Evolutionary conservation across 2,329 filamentous ascomycete species (phyloP).

Genomic region (Penicillium freii): DNA sequence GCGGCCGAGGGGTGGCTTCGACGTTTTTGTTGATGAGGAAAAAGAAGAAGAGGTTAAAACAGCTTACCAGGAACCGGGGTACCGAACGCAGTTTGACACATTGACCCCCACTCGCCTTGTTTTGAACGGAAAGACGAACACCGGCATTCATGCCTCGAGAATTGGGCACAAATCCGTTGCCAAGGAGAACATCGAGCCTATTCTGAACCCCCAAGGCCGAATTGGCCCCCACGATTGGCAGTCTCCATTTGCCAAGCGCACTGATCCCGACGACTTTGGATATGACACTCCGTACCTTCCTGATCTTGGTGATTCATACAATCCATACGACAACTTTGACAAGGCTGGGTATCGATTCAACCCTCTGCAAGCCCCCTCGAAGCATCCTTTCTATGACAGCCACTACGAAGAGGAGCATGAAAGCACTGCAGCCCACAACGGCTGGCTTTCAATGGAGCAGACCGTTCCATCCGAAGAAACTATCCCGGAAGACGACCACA

Average conservation of each 20-base stretch:
- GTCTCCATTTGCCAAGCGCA: slow-evolving; percentile 25
- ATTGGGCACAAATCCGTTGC: slow-evolving; percentile 15
- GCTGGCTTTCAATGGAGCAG: slow-evolving; percentile 18
- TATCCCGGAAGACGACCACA: slow-evolving; percentile 35
- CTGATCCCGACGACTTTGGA: slow-evolving; percentile 16
- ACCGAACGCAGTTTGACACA: slow-evolving; percentile 10
- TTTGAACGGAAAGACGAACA: slow-evolving; percentile 22
- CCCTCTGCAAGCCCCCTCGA: slow-evolving; percentile 33
- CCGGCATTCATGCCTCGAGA: slow-evolving; percentile 11
- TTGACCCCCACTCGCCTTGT: slow-evolving; percentile 24
- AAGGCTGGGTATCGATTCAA: slow-evolving; percentile 33
- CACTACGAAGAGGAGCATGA: slow-evolving; percentile 18
- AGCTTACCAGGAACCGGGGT: slow-evolving; percentile 8
- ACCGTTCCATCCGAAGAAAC: slow-evolving; percentile 35
- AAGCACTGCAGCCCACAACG: slow-evolving; percentile 8
- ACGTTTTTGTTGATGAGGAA: slow-evolving; percentile 40
- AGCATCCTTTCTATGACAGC: slow-evolving; percentile 20
- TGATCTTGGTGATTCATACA: slow-evolving; percentile 23
- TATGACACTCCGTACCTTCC: slow-evolving; percentile 27
- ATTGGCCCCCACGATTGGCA: slow-evolving; percentile 29
- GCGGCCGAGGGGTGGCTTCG: slow-evolving; percentile 32
- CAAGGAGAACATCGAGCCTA: slow-evolving; percentile 44
- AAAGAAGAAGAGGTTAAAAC: background rate
- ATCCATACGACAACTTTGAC: slow-evolving; percentile 26
- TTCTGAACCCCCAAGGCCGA: slow-evolving; percentile 26